Base-by-base conservation (phyloP, 129 eudicot genomes). In the Centella asiatica region DNA sequence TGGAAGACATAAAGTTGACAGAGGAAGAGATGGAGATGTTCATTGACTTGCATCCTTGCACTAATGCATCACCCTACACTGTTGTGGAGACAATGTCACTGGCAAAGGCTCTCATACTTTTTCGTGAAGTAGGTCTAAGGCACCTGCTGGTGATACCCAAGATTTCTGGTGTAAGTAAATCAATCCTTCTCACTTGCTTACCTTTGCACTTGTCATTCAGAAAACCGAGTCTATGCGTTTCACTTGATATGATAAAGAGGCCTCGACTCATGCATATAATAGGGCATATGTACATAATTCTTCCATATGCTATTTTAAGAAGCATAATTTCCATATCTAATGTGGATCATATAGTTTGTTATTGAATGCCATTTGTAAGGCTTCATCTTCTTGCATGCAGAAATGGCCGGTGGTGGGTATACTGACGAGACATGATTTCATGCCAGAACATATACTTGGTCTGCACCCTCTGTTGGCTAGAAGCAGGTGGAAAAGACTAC, bases 51-150 rank as follows among this genome's bases (percentile, higher is more conserved):
- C 98, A 84, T 72, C 98, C 94, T 17, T 85, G 79, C 42, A 74
- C 85, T 10, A 90, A 90, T 65, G 80, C 94, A 50, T 84, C 95
- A 14, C 98, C 98, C 0, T 90, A 79, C 57, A 84, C 94, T 28
- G 95, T 90, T 62, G 90, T 86, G 33, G 98, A 90, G 80, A 81
- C 94, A 7, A 87, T 90, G 95, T 90, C 98, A 20, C 31, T 90
- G 10, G 98, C 95, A 6, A 90, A 90, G 80, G 98, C 98, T 12
- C 84, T 82, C 31, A 64, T 84, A 4, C 94, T 90, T 69, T 87
- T 90, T 70, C 77, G 98, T 32, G 87, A 86, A 68, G 88, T 90
- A 44, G 95, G 98, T 64, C 71, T 90, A 64, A 79, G 98, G 79
- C 98, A 90, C 69, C 48, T 90, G 55, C 60, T 85, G 27, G 95